phyloP scores from a whole-genome alignment of 495 filamentous ascomycete species.

The Aspergillus indologenus region DNA sequence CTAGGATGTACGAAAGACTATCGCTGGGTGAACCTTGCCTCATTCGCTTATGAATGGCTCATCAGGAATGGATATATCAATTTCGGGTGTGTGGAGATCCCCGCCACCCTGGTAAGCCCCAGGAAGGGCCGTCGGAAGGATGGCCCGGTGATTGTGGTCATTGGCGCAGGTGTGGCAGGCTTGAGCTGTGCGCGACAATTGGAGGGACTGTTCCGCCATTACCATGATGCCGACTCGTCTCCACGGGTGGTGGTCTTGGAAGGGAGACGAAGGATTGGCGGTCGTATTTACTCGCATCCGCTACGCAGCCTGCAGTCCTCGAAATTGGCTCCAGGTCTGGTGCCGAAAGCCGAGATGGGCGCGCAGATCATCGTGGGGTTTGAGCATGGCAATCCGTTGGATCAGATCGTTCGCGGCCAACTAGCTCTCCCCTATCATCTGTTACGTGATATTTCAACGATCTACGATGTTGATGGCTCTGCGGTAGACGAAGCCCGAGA shows the following conservation, averaged over 20 bases:
- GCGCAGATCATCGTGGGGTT: constrained; percentile 98
- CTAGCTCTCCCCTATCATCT: constrained; percentile 82
- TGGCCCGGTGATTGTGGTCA: constrained; percentile 67
- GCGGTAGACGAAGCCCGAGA: constrained; percentile 79
- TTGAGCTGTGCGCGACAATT: constrained; percentile 90
- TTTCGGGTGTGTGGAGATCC: constrained; percentile 81
- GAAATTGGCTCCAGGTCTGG: constrained; percentile 46
- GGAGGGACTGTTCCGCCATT: constrained; percentile 76
- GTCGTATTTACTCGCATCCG: constrained; percentile 88
- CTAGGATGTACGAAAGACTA: constrained; percentile 86
- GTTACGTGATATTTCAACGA: constrained; percentile 77
- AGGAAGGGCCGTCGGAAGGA: constrained; percentile 49
- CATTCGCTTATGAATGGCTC: constrained; percentile 89
- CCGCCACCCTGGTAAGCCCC: constrained; percentile 34
- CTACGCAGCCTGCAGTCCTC: constrained; percentile 58
- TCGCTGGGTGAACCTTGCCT: constrained; percentile 87
- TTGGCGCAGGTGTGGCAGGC: constrained; percentile 93
- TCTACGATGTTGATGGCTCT: constrained; percentile 85
- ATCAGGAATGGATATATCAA: constrained; percentile 92
- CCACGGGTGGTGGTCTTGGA: constrained; percentile 83
- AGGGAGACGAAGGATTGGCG: constrained; percentile 84
- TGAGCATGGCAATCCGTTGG: constrained; percentile 89
- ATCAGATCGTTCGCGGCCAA: constrained; percentile 85
- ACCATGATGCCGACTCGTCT: constrained; percentile 59
- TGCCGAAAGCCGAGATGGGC: constrained; percentile 90